These are phyloP conservation scores for Exophiala sp. DNA, from an alignment of 2,329 filamentous ascomycete species.

Conservation along the genomic window DNA sequence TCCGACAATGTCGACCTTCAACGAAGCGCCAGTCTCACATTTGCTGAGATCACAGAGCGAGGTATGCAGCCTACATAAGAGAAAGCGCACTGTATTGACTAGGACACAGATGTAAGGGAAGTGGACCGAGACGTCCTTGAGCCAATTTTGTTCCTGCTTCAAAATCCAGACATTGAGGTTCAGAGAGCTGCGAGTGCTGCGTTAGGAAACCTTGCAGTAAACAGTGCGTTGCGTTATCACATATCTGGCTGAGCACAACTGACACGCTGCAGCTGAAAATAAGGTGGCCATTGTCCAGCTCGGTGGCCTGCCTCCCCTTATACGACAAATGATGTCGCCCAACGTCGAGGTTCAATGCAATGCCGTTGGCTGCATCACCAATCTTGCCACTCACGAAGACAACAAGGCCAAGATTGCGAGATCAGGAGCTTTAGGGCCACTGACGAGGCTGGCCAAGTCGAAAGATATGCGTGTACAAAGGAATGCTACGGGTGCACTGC, in stretches of 20 bases:
- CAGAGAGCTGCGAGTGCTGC: constrained; percentile 95
- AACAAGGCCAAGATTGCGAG: constrained; percentile 98
- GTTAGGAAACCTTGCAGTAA: constrained; percentile 91
- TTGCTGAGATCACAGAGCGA: constrained; percentile 97
- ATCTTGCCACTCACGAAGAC: constrained; percentile 95
- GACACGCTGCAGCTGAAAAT: constrained; percentile 74
- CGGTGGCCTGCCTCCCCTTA: constrained; percentile 83
- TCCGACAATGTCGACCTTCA: constrained; percentile 98
- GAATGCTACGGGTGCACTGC: constrained; percentile 89
- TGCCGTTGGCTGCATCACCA: constrained; percentile 97
- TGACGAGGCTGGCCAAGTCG: constrained; percentile 91
- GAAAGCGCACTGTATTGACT: constrained; percentile 18
- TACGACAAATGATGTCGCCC: constrained; percentile 95
- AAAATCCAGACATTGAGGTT: constrained; percentile 94
- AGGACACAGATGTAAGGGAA: constrained; percentile 77
- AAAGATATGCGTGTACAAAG: constrained; percentile 98
- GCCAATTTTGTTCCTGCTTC: constrained; percentile 89
- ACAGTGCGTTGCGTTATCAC: constrained; percentile 61
- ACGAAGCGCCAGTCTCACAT: constrained; percentile 93
- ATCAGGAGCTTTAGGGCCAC: constrained; percentile 83
- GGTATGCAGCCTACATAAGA: constrained; percentile 51
- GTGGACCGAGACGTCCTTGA: constrained; percentile 93
- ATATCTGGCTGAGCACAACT: constrained; percentile 36
- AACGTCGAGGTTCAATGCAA: constrained; percentile 99
- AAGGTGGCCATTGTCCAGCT: constrained; percentile 94